Conservation (phyloP, 2,329 filamentous ascomycete genomes). For the Neobulgaria alba region DNA sequence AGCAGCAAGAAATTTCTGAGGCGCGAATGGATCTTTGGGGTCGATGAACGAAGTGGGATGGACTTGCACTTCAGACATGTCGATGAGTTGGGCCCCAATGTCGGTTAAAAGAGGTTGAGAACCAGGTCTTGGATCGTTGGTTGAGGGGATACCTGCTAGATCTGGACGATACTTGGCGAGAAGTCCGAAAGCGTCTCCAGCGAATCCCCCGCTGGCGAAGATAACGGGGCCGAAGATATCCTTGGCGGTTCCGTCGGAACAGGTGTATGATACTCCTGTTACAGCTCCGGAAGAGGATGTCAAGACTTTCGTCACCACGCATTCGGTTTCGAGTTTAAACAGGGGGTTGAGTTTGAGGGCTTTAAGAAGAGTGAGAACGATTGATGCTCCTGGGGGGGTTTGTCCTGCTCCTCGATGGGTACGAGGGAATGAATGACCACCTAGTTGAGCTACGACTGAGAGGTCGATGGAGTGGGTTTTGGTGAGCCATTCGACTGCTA, state of each 20-base stretch:
- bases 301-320: slow-evolving; percentile 44
- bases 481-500: slow-evolving; percentile 47
- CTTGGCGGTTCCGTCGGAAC: slow-evolving; percentile 12
- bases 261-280: slow-evolving; percentile 42
- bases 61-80: slow-evolving; percentile 48
- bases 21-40: slow-evolving; percentile 34
- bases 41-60: slow-evolving; percentile 59
- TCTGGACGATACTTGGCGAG: slow-evolving; percentile 49
- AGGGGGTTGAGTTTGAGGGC: slow-evolving; percentile 39
- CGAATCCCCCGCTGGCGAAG: slow-evolving; percentile 54
- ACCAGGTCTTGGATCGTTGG: slow-evolving; percentile 50
- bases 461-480: slow-evolving; percentile 51
- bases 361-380: slow-evolving; percentile 45
- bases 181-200: slow-evolving; percentile 49
- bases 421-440: slow-evolving; percentile 47
- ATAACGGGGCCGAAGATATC: slow-evolving; percentile 41
- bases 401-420: slow-evolving; percentile 50
- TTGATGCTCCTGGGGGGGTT: slow-evolving; percentile 49
- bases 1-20: slow-evolving; percentile 54
- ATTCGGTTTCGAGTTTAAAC: slow-evolving; percentile 44
- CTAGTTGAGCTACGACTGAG: slow-evolving; percentile 47
- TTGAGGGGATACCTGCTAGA: slow-evolving; percentile 50
- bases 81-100: slow-evolving; percentile 33
- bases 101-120: slow-evolving; percentile 37
- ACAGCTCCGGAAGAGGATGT: slow-evolving; percentile 30